phyloP scores from a whole-genome alignment of 805 yeast genomes.

The Monosporozyma solicola region DNA sequence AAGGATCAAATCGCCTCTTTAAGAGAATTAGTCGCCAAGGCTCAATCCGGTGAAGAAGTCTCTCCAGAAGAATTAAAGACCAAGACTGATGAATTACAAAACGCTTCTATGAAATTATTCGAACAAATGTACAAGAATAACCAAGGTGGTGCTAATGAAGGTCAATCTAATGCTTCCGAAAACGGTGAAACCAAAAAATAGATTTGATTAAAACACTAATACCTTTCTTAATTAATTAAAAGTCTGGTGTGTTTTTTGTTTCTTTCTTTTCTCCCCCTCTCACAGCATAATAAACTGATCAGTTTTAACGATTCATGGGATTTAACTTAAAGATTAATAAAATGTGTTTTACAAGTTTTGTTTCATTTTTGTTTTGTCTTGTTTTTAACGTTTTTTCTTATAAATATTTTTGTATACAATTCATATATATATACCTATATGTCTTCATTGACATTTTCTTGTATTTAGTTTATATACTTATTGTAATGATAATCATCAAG shows the following conservation, averaged over 20 bases:
- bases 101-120: conserved; percentile 64
- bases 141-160: neutral
- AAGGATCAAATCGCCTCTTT: conserved; percentile 45
- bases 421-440: conserved; percentile 1
- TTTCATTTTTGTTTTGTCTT: neutral
- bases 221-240: neutral
- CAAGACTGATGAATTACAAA: conserved; percentile 68
- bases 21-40: conserved; percentile 60
- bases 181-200: conserved; percentile 12
- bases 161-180: neutral
- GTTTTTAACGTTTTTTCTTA: neutral
- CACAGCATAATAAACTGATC: neutral
- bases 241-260: neutral
- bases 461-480: conserved; percentile 2
- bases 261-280: neutral
- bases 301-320: neutral
- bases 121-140: conserved; percentile 45
- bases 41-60: conserved; percentile 50
- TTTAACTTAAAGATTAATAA: no score
- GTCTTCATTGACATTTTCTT: conserved; percentile 1
- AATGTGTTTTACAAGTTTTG: neutral
- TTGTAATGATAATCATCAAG: neutral
- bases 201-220: neutral
- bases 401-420: neutral
- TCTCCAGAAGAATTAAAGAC: conserved; percentile 53